These are phyloP conservation scores for Starmerella geochares DNA, from an alignment of 805 yeast genomes.

Conservation along the genomic window DNA sequence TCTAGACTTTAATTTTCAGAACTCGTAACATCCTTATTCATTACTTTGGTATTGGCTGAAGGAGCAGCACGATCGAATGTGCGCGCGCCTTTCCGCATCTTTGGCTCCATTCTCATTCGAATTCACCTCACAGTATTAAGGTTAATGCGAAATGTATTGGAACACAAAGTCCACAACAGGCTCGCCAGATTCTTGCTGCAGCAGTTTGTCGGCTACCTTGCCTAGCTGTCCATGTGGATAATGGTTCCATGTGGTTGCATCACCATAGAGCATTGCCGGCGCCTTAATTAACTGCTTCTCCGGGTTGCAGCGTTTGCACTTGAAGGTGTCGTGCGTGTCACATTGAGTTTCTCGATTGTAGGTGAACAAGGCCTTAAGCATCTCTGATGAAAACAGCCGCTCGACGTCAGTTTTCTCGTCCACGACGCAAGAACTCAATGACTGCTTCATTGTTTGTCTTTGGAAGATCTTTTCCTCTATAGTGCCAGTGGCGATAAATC, in stretches of 20 bases:
- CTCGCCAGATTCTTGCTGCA: conserved; percentile 56
- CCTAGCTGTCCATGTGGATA: conserved; percentile 47
- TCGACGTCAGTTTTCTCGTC: conserved; percentile 95
- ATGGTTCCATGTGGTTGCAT: conserved; percentile 97
- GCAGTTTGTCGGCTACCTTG: conserved; percentile 62
- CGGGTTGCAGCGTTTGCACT: conserved; percentile 66
- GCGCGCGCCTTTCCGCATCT: too few species aligned
- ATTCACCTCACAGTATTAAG: background rate
- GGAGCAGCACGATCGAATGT: too few species aligned
- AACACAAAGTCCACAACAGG: conserved; percentile 75
- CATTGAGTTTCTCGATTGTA: conserved; percentile 58
- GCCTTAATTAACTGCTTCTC: conserved; percentile 57
- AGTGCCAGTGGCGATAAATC: conserved; percentile 89
- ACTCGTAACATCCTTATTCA: too few species aligned
- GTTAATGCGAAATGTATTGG: conserved; percentile 77
- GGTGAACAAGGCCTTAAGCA: conserved; percentile 62
- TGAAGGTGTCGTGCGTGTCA: conserved; percentile 87
- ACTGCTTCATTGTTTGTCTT: conserved; percentile 87
- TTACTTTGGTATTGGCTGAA: background rate
- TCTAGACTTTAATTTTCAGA: too few species aligned
- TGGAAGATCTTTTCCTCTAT: conserved; percentile 95
- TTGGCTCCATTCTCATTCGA: too few species aligned
- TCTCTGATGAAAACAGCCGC: conserved; percentile 75
- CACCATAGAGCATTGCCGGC: conserved; percentile 90
- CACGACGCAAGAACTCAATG: conserved; percentile 88